Conservation (phyloP, 768 basidiomycete species). For the Serpula lacrymans region DNA sequence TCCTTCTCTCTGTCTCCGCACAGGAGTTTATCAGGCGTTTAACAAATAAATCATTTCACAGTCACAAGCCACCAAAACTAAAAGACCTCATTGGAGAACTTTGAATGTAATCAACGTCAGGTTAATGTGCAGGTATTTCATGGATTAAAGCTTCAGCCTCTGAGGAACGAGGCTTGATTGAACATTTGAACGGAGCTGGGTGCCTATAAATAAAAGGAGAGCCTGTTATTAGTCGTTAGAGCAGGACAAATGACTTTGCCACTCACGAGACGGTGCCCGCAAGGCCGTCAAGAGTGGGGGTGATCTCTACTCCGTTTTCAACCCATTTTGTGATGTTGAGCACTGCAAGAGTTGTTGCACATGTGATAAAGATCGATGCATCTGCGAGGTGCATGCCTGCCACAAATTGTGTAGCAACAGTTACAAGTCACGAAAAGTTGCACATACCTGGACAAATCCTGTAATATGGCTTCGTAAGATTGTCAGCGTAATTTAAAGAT, state of each 20-base stretch:
- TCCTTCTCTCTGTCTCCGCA: no score
- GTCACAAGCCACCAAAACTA: no score
- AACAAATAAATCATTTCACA: no score
- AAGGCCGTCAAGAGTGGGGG: conserved; percentile 22
- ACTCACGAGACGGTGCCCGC: conserved; percentile 15
- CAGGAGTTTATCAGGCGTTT: no score
- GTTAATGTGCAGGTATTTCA: no score
- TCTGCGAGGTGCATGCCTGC: conserved; percentile 3
- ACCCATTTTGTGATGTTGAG: conserved; percentile 8
- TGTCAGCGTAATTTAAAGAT: conserved; percentile 30
- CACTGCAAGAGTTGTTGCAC: conserved; percentile 6
- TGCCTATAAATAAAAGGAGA: conserved; percentile 16
- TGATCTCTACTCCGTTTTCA: conserved; percentile 3
- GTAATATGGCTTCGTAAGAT: conserved; percentile 38
- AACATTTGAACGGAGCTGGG: conserved; percentile 15
- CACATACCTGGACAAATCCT: conserved; percentile 5
- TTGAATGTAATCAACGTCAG: no score
- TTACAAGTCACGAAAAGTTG: no score
- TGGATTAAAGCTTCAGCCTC: conserved; percentile 26
- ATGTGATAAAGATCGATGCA: conserved; percentile 6
- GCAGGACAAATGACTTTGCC: neutral
- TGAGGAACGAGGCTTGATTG: conserved; percentile 23
- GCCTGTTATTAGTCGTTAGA: conserved; percentile 1
- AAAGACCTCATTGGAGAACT: no score
- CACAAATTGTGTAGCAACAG: neutral